Percentiles rank a stretch among this genome's conserved stretches.
phyloP scores from a whole-genome alignment of 2,329 filamentous ascomycete genomes.

The Hirsutella rhossiliensis region DNA sequence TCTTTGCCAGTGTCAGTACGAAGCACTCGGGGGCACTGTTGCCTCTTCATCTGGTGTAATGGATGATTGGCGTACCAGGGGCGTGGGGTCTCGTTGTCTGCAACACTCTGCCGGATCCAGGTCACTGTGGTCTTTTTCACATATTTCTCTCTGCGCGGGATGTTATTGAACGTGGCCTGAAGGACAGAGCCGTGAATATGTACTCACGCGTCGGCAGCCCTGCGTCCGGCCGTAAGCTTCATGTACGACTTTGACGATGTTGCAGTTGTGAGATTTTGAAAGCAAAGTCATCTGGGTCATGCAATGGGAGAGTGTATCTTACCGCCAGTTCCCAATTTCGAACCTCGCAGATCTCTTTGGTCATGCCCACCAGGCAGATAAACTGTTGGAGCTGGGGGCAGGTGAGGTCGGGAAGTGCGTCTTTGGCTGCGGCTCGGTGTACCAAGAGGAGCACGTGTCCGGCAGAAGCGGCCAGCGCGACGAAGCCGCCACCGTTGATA shows the following conservation, averaged over 20 bases:
- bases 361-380: background rate
- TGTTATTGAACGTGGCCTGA: background rate
- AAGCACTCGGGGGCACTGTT: background rate
- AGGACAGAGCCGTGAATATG: background rate
- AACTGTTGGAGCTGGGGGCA: background rate
- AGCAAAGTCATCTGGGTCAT: too few relatives aligned
- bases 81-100: background rate
- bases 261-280: background rate
- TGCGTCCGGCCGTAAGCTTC: background rate
- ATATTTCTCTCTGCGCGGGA: background rate
- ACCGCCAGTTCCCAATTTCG: background rate
- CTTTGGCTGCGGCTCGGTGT: background rate
- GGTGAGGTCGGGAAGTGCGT: background rate
- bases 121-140: background rate
- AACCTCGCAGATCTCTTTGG: background rate
- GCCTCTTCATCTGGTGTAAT: background rate
- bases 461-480: background rate
- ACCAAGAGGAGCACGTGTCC: background rate
- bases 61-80: background rate
- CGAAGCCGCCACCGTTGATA: background rate
- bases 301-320: too few relatives aligned
- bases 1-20: background rate
- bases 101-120: background rate
- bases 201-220: background rate
- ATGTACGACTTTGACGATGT: background rate